Conservation (phyloP, 148 eudicot species). For the Camellia lanceoleosa region DNA sequence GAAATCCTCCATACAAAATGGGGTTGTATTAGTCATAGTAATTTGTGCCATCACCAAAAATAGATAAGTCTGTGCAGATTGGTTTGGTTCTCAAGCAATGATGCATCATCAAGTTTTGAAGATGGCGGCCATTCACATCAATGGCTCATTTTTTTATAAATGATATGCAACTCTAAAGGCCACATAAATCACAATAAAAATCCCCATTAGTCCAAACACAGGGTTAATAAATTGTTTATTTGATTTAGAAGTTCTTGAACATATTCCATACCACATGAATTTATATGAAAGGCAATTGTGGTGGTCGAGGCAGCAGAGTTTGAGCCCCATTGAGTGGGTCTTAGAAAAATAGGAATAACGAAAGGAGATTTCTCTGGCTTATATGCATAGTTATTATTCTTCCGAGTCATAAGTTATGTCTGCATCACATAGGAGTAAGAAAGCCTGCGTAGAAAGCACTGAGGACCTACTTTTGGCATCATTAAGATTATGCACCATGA, state of each 20-base stretch:
- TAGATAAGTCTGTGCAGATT: neutral
- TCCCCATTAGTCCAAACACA: neutral
- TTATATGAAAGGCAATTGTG: neutral
- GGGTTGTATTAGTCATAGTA: neutral
- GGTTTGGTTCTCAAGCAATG: neutral
- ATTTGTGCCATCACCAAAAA: neutral
- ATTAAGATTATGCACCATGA: neutral
- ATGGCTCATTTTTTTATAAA: neutral
- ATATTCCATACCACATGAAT: neutral
- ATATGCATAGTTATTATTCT: neutral
- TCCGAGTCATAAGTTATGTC: neutral
- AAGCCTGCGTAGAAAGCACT: neutral
- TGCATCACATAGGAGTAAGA: neutral
- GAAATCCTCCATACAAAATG: neutral
- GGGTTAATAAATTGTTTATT: neutral
- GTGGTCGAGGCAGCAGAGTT: neutral
- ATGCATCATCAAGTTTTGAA: neutral
- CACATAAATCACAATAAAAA: neutral
- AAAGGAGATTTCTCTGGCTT: neutral
- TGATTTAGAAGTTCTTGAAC: neutral
- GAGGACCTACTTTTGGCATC: neutral
- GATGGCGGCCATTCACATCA: neutral
- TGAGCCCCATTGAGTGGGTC: neutral
- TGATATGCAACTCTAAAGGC: neutral
- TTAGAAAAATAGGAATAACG: too few relatives aligned